Percentiles rank a stretch among this genome's conserved stretches.
Evolutionary conservation across 805 yeast species (phyloP).

Genomic region (Yamadazyma scolyti): DNA sequence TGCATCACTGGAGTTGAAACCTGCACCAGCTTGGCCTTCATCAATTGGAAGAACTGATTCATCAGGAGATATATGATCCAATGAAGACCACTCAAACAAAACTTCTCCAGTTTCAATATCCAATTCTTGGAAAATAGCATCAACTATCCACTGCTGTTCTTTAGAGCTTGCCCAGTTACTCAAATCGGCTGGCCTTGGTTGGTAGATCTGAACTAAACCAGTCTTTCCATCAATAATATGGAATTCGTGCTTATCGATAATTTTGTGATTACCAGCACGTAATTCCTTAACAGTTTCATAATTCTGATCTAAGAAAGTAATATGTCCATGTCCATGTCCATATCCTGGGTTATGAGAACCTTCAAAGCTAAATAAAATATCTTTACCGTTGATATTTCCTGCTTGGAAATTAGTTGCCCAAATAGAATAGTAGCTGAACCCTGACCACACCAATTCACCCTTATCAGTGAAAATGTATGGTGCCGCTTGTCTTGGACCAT

Average conservation of each 20-base stretch:
- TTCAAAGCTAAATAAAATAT: slow-evolving; percentile 28
- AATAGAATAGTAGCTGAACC: too few species aligned
- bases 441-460: too few species aligned
- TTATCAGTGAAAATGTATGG: too few species aligned
- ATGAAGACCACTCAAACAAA: slow-evolving; percentile 30
- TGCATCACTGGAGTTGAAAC: slow-evolving; percentile 27
- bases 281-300: slow-evolving; percentile 27
- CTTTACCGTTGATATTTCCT: slow-evolving; percentile 18
- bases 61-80: slow-evolving; percentile 29
- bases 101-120: slow-evolving; percentile 33
- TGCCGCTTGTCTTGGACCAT: too few species aligned
- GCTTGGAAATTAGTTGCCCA: slow-evolving; percentile 30
- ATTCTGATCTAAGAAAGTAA: slow-evolving; percentile 24
- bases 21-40: slow-evolving; percentile 32
- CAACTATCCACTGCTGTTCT: slow-evolving; percentile 31
- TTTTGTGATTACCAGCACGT: slow-evolving; percentile 30
- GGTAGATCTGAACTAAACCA: slow-evolving; percentile 29
- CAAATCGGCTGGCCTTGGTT: slow-evolving; percentile 27
- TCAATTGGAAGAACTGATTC: slow-evolving; percentile 26
- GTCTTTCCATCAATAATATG: slow-evolving; percentile 26
- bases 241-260: slow-evolving; percentile 35
- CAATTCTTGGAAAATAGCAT: slow-evolving; percentile 32
- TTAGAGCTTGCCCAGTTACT: slow-evolving; percentile 20
- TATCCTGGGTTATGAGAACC: slow-evolving; percentile 27
- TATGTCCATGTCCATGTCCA: slow-evolving; percentile 27